A percentile compares a stretch with the other conserved stretches of the same genome.
phyloP scores from a whole-genome alignment of 176 grass and related monocot species.

The Carex kokanica region DNA sequence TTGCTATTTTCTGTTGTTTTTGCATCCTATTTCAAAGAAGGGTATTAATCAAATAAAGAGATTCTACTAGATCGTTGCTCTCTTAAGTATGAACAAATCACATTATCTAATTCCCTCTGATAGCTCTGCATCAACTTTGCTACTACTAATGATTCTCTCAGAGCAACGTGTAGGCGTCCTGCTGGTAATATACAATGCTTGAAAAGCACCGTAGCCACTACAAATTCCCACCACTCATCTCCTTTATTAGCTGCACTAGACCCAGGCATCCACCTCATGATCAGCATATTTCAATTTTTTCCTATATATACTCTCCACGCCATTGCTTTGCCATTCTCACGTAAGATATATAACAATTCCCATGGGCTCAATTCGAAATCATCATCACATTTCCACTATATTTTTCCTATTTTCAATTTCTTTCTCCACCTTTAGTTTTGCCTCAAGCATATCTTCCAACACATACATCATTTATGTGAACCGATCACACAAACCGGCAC shows the following conservation, averaged over 20 bases:
- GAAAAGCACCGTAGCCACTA: neutral
- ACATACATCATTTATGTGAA: conserved; percentile 85
- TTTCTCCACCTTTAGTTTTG: neutral
- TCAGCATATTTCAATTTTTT: neutral
- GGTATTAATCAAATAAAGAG: neutral
- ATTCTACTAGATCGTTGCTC: neutral
- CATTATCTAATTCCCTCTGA: neutral
- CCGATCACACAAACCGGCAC: conserved; percentile 38
- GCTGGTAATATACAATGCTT: conserved; percentile 13
- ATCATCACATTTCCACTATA: conserved; percentile 1
- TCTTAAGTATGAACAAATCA: neutral
- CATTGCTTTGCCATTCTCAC: neutral
- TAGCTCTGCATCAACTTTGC: neutral
- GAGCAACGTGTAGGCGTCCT: neutral
- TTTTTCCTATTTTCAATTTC: conserved; percentile 4
- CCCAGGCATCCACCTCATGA: neutral
- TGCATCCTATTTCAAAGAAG: neutral
- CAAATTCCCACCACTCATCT: conserved; percentile 7
- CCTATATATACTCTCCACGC: neutral
- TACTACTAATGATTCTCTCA: neutral
- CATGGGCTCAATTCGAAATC: neutral
- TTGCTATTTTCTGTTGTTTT: neutral
- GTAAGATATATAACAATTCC: neutral
- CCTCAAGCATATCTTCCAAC: conserved; percentile 2
- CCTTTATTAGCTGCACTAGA: conserved; percentile 7